Conservation (phyloP, 225 moss, liverwort and hornwort species). For the Polytrichum formosum region DNA sequence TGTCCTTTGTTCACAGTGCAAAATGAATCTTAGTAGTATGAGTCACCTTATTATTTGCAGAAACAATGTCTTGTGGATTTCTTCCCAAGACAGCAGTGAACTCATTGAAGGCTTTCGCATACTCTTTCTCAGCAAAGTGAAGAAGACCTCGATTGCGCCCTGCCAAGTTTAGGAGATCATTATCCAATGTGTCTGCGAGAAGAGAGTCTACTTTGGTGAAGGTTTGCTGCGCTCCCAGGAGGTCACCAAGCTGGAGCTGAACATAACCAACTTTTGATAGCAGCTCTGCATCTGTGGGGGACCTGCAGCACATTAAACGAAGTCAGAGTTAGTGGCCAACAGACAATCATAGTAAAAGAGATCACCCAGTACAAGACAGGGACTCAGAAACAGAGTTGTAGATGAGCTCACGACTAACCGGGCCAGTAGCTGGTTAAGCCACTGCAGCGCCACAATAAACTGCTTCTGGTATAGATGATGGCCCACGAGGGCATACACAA, state of each 20-base stretch:
- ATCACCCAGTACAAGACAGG: no score
- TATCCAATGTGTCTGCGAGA: conserved; percentile 54
- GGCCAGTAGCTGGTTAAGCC: conserved; percentile 69
- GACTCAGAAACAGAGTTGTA: no score
- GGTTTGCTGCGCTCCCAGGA: conserved; percentile 83
- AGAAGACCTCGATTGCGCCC: conserved; percentile 90
- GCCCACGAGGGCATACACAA: conserved; percentile 77
- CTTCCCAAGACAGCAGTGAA: conserved; percentile 71
- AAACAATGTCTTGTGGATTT: conserved; percentile 77
- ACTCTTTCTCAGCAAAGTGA: conserved; percentile 92
- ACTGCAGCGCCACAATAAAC: conserved; percentile 79
- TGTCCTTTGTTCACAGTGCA: no score
- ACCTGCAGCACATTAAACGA: conserved; percentile 21
- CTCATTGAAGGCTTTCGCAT: conserved; percentile 78
- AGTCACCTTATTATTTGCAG: conserved; percentile 91
- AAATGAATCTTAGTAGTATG: no score
- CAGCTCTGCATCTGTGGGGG: conserved; percentile 69
- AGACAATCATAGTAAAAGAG: no score
- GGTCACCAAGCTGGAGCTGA: conserved; percentile 93
- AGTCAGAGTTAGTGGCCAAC: no score
- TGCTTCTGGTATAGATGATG: conserved; percentile 95
- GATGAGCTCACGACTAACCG: conserved; percentile 31
- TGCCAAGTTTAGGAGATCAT: conserved; percentile 55
- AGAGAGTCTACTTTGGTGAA: conserved; percentile 80
- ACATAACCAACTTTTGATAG: conserved; percentile 94